Base-by-base conservation (phyloP, 163 green algal genomes). In the Chlorella variabilis region DNA sequence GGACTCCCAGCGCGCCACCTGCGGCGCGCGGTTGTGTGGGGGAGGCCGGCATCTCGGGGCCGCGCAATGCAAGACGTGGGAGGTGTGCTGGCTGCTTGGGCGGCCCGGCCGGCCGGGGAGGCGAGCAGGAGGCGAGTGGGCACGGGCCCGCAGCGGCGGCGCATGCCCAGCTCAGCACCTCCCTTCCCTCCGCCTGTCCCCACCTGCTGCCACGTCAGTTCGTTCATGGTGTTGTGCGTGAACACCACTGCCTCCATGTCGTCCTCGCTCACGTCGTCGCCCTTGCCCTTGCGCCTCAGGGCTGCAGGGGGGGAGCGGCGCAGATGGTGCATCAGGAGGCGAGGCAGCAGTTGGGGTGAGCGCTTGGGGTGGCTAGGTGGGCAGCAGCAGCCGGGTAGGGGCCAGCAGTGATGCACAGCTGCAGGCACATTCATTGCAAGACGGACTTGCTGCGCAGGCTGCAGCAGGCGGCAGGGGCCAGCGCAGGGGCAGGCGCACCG, bases 171-270 rank as follows among this genome's bases (percentile, higher is more conserved):
- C n/a, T 3, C 62, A 48, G 0, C 33, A 6, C 34, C 62, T 3
- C 62, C 29, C 6, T 23, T 13, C 63, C 63, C 17, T 23, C 33
- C 21, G 11, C 0, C 42, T 20, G 4, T n/a, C 20, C 86, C 56
- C 77, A 98, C 93, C 34, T 90, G 79, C 17, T 86, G 78, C 95
- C 95, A 98, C 13, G 95, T 98, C 8, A 86, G 71, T 82, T 98
- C 95, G 85, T 98, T 98, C 94, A 98, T 96, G 59, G 86, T 82
- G 87, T 99, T 99, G 90, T 99, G 96, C 31, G 94, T 93, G 38
- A 85, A 83, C 0, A 99, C 91, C 7, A 99, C 95, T 0, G 89
- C 73, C 0, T 97, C 94, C 94, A 99, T 98, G 74, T 98, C 93
- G 38, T 95, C 89, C 85, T 98, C 95, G 27, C 87, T 89, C 36